Base-by-base conservation (phyloP, 78 protist species). In the Bigelowiella natans region DNA sequence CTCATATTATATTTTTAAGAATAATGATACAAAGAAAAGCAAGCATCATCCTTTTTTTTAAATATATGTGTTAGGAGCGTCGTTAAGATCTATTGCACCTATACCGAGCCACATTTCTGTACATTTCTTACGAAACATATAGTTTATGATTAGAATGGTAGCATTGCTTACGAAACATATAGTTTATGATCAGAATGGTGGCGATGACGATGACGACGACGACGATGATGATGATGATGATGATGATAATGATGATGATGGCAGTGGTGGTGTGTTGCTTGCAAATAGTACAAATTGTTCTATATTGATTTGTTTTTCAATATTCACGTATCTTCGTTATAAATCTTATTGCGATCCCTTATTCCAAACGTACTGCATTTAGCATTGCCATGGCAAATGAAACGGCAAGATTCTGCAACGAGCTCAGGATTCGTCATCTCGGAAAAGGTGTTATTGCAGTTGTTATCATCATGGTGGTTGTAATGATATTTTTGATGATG, bases 301-400 rank as follows among this genome's bases (percentile, higher is more conserved):
- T 51, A 51, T 51, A 51, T 51, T 51, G 34, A 26, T 51, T 51
- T 18, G 7, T 18, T 51, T 18, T 51, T 18, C 73, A 7, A 26
- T 18, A 51, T 51, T 51, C 18, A 26, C 73, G 73, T 51, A 51
- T 51, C 73, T 51, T 18, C 18, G 34, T 51, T 18, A 26, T 18
- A 51, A 51, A 51, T 51, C 18, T 51, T 51, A 26, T 51, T 51
- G 7, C 73, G 7, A 26, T 51, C 18, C 73, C 73, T 51, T 51
- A 7, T 18, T 51, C 73, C 73, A n/a, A n/a, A n/a, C n/a, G n/a
- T n/a, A n/a, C n/a, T n/a, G n/a, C n/a, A n/a, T n/a, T 51, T 18
- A 51, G 73, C 73, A 7, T 18, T 51, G 7, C 87, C 87, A 11
- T 85, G 87, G 87, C 87, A 85, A 11, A 85, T 85, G 87, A 37